Percentiles rank a stretch among this genome's conserved stretches.
Evolutionary conservation across 768 basidiomycete species (phyloP).

Genomic region (Tricholoma bakamatsutake): DNA sequence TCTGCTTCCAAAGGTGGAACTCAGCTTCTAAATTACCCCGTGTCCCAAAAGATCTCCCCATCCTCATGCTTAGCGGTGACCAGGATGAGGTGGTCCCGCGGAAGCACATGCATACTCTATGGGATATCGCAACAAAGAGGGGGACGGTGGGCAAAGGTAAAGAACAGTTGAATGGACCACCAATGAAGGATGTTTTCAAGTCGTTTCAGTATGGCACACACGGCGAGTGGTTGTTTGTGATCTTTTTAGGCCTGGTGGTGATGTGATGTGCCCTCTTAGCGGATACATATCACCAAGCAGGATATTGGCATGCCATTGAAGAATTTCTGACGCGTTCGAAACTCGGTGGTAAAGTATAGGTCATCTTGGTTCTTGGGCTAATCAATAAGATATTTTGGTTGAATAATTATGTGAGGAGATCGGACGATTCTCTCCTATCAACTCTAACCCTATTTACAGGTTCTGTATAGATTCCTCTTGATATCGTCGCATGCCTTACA

Average conservation of each 20-base stretch:
- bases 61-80: constrained; percentile 69
- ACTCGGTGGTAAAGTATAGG: background rate
- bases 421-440: no score
- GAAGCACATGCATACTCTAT: constrained; percentile 56
- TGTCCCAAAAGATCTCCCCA: constrained; percentile 53
- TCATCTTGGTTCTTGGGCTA: background rate
- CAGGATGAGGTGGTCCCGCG: constrained; percentile 58
- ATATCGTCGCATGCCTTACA: no score
- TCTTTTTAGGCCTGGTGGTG: background rate
- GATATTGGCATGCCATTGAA: background rate
- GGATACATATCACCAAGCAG: background rate
- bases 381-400: background rate
- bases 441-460: background rate
- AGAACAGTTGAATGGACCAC: background rate
- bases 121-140: constrained; percentile 41
- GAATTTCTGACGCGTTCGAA: background rate
- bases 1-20: constrained; percentile 80
- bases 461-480: background rate
- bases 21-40: constrained; percentile 52
- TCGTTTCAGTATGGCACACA: background rate
- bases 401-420: background rate
- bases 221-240: background rate
- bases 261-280: background rate
- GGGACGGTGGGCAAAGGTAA: constrained; percentile 19
- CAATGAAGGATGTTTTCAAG: background rate